Conservation (phyloP, 2,329 filamentous ascomycete genomes). For the Penicillium italicum region DNA sequence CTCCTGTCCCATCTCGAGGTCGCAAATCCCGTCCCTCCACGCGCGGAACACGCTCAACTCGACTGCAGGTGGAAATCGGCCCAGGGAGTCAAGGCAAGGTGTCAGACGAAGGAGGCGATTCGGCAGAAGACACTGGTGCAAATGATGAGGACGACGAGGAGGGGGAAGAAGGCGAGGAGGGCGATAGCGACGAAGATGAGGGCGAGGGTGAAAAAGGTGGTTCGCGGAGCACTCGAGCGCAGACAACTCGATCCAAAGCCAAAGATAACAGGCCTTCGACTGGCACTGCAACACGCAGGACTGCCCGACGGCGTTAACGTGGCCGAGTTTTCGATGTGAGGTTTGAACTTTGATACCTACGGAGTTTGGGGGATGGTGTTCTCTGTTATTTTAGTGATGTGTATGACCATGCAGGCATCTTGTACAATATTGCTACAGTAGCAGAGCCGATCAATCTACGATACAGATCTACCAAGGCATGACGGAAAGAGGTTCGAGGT, state of each 20-base stretch:
- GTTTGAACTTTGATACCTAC: slow-evolving; percentile 28
- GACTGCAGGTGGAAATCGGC: slow-evolving; percentile 40
- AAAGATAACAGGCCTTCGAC: slow-evolving; percentile 34
- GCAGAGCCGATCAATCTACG: background rate
- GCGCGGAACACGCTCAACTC: slow-evolving; percentile 38
- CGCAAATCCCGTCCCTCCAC: slow-evolving; percentile 34
- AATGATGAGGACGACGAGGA: slow-evolving; percentile 42
- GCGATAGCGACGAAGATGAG: slow-evolving; percentile 38
- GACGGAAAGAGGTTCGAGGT: background rate
- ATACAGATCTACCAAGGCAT: background rate
- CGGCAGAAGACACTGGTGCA: slow-evolving; percentile 34
- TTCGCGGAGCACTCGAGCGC: slow-evolving; percentile 39
- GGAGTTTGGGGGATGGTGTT: slow-evolving; percentile 13
- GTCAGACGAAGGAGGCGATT: slow-evolving; percentile 40
- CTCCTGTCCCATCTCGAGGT: slow-evolving; percentile 42
- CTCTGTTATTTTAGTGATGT: background rate
- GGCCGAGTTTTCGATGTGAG: background rate
- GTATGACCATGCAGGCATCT: slow-evolving; percentile 4
- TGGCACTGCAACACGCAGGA: slow-evolving; percentile 37
- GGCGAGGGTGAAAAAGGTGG: slow-evolving; percentile 35
- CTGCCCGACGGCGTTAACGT: slow-evolving; percentile 33
- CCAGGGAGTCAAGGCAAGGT: slow-evolving; percentile 27
- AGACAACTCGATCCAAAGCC: slow-evolving; percentile 34
- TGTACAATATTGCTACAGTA: background rate
- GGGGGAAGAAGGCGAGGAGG: slow-evolving; percentile 38